Evolutionary conservation across 305 asterid genomes (phyloP), one percentile per base, ranked within the genome.

Genomic region (Petunia hybrid): DNA sequence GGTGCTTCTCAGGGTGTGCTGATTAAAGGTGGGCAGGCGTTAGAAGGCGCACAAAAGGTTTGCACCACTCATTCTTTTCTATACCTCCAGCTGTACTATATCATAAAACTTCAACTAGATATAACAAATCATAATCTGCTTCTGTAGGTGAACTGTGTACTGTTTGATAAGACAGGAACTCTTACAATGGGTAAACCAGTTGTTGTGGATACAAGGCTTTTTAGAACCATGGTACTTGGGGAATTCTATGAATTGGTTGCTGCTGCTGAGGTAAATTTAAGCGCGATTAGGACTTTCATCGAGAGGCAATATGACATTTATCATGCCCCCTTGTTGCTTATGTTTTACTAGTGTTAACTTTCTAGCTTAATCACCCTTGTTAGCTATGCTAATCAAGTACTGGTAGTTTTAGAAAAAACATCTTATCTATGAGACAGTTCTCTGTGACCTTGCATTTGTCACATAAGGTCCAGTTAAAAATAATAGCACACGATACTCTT

Each of bases 1-100:
- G 97, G 98, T 70, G 98, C 97, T 81, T 88, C 97, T 82, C 95
- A 86, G 85, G 98, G 98, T n/a, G 89, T 94, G 76, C 87, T 94
- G 38, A 92, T 92, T 64, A 93, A 93, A 91, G 97, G 97, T 0
- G 98, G 97, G 22, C 92, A 88, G 9, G 97, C 98, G 60, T 87
- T 94, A 82, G 97, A 94, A 87, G 88, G 92, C 53, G 80, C 97
- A 82, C 98, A 93, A 76, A 90, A 89, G 98, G 98, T 92, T 41
- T 74, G 78, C 22, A 13, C 22, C 6, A 0, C 1, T 10, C 0
- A 4, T 46, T 78, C 45, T 78, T 1, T 35, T 41, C 76, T 46
- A 5, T 38, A n/a, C 57, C n/a, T 36, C 40, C 35, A 0, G 36
- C 62, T 62, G 12, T 53, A 36, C 67, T 43, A 16, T 55, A 48